A percentile compares a stretch with the other conserved stretches of the same genome.
phyloP scores from a whole-genome alignment of 2,329 filamentous ascomycete genomes.

The Chaetomium globosum region DNA sequence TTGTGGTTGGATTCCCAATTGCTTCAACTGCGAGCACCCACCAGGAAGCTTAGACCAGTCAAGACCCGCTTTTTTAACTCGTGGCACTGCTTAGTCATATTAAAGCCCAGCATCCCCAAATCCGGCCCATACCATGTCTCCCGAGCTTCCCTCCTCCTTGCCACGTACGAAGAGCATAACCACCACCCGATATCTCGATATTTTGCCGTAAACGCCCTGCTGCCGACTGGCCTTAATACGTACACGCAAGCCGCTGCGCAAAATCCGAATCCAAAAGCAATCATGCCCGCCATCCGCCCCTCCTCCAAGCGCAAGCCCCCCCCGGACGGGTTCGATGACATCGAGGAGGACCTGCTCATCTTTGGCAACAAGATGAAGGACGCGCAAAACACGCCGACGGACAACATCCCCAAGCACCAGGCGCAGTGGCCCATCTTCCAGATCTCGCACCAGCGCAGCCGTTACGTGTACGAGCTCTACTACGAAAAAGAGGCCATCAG shows the following conservation, averaged over 20 bases:
- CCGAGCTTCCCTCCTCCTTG: neutral
- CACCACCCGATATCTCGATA: neutral
- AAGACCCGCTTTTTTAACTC: neutral
- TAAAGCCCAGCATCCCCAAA: slow-evolving; percentile 10
- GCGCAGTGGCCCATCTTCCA: slow-evolving; percentile 97
- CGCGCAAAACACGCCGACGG: slow-evolving; percentile 85
- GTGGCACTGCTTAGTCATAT: slow-evolving; percentile 12
- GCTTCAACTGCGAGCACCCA: slow-evolving; percentile 3
- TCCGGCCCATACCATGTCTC: neutral
- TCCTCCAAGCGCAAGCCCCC: slow-evolving; percentile 78
- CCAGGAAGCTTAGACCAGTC: slow-evolving; percentile 29
- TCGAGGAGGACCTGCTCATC: slow-evolving; percentile 82
- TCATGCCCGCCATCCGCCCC: slow-evolving; percentile 77
- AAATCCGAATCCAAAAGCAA: slow-evolving; percentile 1
- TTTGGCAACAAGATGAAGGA: slow-evolving; percentile 93
- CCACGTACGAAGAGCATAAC: neutral
- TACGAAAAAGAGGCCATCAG: slow-evolving; percentile 97
- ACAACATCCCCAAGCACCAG: slow-evolving; percentile 80
- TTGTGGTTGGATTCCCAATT: slow-evolving; percentile 18
- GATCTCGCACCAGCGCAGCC: slow-evolving; percentile 86
- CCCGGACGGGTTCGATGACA: slow-evolving; percentile 83
- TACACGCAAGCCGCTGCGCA: neutral
- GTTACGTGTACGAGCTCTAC: slow-evolving; percentile 97
- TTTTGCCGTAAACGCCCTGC: neutral
- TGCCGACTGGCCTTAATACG: neutral